These are phyloP conservation scores for Mucor velutinosus DNA, from an alignment of 371 early-diverging fungal species.

Conservation along the genomic window DNA sequence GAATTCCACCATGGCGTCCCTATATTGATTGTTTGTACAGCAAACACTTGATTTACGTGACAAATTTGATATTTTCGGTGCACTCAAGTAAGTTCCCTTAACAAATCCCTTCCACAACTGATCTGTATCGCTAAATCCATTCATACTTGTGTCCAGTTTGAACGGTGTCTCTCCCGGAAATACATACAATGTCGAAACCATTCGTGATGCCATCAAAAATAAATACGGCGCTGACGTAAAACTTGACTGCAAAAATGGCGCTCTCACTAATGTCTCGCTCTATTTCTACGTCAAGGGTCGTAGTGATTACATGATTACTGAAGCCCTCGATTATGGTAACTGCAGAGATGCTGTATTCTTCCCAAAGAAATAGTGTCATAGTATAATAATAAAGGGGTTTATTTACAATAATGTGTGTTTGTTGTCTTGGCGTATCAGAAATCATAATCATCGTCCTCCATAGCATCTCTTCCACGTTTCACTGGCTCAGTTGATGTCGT, in stretches of 20 bases:
- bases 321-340: conserved; percentile 29
- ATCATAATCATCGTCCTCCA: conserved; percentile 57
- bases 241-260: conserved; percentile 33
- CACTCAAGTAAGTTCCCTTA: conserved; percentile 32
- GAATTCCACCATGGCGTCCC: neutral
- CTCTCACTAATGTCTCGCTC: conserved; percentile 36
- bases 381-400: neutral
- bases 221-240: conserved; percentile 31
- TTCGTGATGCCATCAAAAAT: conserved; percentile 34
- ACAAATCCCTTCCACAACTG: neutral
- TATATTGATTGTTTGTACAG: conserved; percentile 8
- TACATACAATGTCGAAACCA: conserved; percentile 32
- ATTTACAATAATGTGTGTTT: neutral
- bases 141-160: conserved; percentile 20
- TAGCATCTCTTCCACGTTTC: conserved; percentile 40
- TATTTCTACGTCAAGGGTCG: conserved; percentile 48
- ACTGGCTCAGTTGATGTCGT: conserved; percentile 1
- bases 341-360: conserved; percentile 42
- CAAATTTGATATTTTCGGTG: conserved; percentile 49
- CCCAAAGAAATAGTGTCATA: conserved; percentile 34
- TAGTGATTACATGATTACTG: conserved; percentile 34
- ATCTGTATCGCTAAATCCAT: neutral
- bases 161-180: conserved; percentile 49
- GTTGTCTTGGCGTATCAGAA: conserved; percentile 21
- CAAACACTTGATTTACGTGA: conserved; percentile 42